Evolutionary conservation across 257 asterid genomes (phyloP), one percentile per base, ranked within the genome.

Genomic region (Fraxinus anomala): DNA sequence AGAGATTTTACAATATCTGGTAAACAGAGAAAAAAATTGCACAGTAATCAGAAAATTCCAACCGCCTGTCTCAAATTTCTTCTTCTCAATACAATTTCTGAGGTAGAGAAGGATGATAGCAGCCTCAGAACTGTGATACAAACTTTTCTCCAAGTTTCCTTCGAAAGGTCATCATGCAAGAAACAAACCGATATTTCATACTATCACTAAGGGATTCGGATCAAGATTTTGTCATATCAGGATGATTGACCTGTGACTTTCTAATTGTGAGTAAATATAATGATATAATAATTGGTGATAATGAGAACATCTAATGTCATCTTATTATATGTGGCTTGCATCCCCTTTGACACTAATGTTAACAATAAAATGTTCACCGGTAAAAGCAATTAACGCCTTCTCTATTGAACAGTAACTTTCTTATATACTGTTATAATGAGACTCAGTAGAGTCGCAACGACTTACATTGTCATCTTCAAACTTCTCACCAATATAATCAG

Each of bases 381-480:
- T 19, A 63, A 63, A 54, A 63, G 69, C 21, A 10, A 2, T 3
- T 26, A 63, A 23, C 4, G 69, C 16, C 69, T 26, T 63, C 69
- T 63, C 36, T 63, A 12, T 12, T 63, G 33, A 9, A 63, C 36
- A 3, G 34, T 23, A 63, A 31, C 69, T 9, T 63, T 24, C 34
- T 23, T 63, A 24, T 23, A 23, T 2, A 63, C 8, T 63, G 6
- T 63, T 63, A 63, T 63, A 24, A 23, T 63, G 34, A 63, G 33
- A 63, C 34, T 23, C 16, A 63, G 14, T 24, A 12, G n/a, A 63
- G 17, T 26, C 1, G 12, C 69, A 11, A 76, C 37, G 77, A 85
- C 97, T 86, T 89, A 93, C 99, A 73, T 68, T 87, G 56, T 82
- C 89, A 74, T 83, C 90, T 68, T 84, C 96, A 79, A 91, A 85